Evolutionary conservation across 768 basidiomycete genomes (phyloP).

Genomic region (Lenzites betulinus): DNA sequence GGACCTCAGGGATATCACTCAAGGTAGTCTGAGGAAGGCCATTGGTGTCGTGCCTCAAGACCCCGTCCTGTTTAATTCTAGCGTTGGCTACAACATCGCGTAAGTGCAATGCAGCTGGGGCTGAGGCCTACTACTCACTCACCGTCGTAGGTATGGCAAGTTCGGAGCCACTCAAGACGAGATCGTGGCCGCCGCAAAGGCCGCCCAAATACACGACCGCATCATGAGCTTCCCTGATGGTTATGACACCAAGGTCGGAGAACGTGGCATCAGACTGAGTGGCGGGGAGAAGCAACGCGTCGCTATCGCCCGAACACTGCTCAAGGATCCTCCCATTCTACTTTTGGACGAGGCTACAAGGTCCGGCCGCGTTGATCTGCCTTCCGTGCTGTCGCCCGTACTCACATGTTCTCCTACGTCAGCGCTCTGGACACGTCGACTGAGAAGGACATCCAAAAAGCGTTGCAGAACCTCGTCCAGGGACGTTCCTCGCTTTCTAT

Average conservation of each 20-base stretch:
- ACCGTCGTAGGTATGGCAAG: conserved; percentile 64
- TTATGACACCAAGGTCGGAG: conserved; percentile 89
- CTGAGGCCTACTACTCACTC: neutral
- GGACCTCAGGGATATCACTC: conserved; percentile 87
- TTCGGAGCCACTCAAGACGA: conserved; percentile 70
- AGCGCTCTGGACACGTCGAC: conserved; percentile 89
- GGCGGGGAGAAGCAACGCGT: conserved; percentile 93
- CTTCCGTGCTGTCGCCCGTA: neutral
- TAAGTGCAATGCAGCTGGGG: conserved; percentile 31
- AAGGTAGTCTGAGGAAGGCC: conserved; percentile 71
- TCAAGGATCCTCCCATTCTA: conserved; percentile 84
- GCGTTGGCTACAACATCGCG: conserved; percentile 75
- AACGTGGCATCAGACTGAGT: conserved; percentile 79
- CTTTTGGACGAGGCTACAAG: conserved; percentile 80
- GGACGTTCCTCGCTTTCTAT: conserved; percentile 77
- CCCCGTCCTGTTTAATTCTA: conserved; percentile 69
- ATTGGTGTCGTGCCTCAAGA: conserved; percentile 95
- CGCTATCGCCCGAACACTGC: conserved; percentile 81
- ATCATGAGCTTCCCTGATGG: conserved; percentile 83
- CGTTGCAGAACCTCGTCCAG: conserved; percentile 75
- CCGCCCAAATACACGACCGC: conserved; percentile 87
- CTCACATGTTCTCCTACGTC: conserved; percentile 4
- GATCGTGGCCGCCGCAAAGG: conserved; percentile 75
- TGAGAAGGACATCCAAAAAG: conserved; percentile 87
- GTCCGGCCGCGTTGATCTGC: conserved; percentile 33